Percentiles rank a stretch among this genome's conserved stretches.
Evolutionary conservation across 495 filamentous ascomycete genomes (phyloP).

Genomic region (Penicillium parvum): DNA sequence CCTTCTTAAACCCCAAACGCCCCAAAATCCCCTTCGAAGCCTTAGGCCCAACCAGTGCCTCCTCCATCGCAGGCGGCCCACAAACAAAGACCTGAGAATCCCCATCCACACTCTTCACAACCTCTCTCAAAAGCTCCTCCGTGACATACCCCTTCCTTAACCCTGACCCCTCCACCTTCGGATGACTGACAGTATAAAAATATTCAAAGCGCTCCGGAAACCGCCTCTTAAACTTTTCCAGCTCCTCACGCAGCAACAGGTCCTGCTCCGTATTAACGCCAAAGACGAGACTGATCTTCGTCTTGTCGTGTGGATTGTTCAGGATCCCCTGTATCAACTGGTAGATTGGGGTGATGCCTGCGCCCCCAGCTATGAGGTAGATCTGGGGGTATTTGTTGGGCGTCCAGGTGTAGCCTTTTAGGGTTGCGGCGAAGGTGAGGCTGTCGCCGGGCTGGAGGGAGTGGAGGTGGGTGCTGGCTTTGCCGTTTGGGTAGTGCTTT

Average conservation of each 20-base stretch:
- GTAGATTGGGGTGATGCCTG: conserved; percentile 61
- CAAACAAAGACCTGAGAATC: conserved; percentile 58
- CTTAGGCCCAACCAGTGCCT: conserved; percentile 44
- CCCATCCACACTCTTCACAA: conserved; percentile 32
- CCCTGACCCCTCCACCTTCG: conserved; percentile 26
- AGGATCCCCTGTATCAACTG: conserved; percentile 59
- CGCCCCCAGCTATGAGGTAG: conserved; percentile 58
- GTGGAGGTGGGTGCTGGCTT: conserved; percentile 58
- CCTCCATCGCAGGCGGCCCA: conserved; percentile 61
- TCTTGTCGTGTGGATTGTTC: conserved; percentile 56
- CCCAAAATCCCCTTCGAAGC: conserved; percentile 43
- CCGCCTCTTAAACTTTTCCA: conserved; percentile 46
- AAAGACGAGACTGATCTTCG: conserved; percentile 60
- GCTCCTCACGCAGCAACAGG: conserved; percentile 52
- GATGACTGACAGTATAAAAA: conserved; percentile 54
- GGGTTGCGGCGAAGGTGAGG: conserved; percentile 47
- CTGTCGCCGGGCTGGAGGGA: conserved; percentile 55
- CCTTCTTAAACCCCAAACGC: conserved; percentile 49
- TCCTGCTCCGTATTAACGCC: conserved; percentile 61
- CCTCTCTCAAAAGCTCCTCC: conserved; percentile 49
- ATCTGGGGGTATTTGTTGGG: conserved; percentile 53
- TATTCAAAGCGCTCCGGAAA: conserved; percentile 56
- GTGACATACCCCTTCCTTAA: conserved; percentile 54
- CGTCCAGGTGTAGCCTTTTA: conserved; percentile 51
- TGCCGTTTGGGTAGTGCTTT: conserved; percentile 61